These are phyloP conservation scores for Mrakia blollopis DNA, from an alignment of 768 basidiomycete species.

Conservation along the genomic window DNA sequence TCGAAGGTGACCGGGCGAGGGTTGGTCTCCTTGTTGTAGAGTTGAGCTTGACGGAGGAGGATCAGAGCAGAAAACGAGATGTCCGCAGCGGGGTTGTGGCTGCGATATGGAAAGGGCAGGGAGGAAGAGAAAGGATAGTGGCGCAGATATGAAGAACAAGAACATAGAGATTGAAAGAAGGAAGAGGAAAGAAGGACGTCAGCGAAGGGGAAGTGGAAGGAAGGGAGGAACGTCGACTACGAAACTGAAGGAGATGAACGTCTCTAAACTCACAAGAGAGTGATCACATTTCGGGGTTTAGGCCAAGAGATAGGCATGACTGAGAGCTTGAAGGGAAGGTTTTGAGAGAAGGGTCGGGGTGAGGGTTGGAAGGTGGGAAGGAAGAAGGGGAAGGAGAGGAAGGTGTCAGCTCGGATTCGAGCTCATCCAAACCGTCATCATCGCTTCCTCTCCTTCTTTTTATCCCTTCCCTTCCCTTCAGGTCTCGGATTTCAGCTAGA, in stretches of 20 bases:
- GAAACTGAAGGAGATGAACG: background rate
- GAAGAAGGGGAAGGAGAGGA: background rate
- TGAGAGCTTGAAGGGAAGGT: background rate
- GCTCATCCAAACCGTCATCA: no score
- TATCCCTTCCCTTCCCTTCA: no score
- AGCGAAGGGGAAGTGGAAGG: background rate
- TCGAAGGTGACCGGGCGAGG: constrained; percentile 23
- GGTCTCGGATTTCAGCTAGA: no score
- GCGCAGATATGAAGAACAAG: no score
- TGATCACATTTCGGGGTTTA: constrained; percentile 15
- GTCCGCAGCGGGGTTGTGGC: constrained; percentile 25
- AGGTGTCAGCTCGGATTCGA: no score
- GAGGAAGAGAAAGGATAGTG: background rate
- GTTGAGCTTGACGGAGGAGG: constrained; percentile 18
- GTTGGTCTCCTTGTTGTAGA: constrained; percentile 23
- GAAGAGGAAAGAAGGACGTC: background rate
- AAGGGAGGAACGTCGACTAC: background rate
- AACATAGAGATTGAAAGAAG: background rate
- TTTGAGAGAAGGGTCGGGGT: background rate
- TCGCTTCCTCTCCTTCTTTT: no score
- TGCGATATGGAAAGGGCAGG: background rate
- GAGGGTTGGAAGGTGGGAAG: background rate
- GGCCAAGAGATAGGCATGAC: constrained; percentile 19
- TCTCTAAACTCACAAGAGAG: constrained; percentile 18
- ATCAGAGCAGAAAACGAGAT: constrained; percentile 22